Percentiles rank a stretch among this genome's conserved stretches.
Conservation (phyloP, 148 eudicot species). For the Dysphania ambrosioides region DNA sequence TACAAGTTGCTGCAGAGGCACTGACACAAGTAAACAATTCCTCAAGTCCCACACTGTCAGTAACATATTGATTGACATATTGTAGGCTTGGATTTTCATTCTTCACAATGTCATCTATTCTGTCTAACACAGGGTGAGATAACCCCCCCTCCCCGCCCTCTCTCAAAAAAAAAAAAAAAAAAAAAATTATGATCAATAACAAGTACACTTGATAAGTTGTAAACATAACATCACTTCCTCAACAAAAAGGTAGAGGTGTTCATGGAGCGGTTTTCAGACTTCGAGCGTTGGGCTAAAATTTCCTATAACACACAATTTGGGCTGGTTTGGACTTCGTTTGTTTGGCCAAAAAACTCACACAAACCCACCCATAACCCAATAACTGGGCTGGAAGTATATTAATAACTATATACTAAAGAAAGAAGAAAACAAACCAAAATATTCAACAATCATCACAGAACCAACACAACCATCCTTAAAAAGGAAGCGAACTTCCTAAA, state of each 20-base stretch:
- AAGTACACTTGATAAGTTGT: too few species aligned
- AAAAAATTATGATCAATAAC: neutral
- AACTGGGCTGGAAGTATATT: too few species aligned
- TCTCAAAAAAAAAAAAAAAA: neutral
- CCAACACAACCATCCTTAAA: neutral
- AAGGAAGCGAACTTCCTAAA: neutral
- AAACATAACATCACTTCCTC: too few species aligned
- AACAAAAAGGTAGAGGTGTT: neutral
- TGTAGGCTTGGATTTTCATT: too few species aligned
- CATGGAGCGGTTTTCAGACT: neutral
- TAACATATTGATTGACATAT: neutral
- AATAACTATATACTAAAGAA: neutral
- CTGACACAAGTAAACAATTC: slow-evolving; percentile 11
- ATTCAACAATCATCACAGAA: too few species aligned
- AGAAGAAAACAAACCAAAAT: neutral
- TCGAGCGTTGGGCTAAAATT: too few species aligned
- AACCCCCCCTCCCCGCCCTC: too few species aligned
- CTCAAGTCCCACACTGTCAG: slow-evolving; percentile 18
- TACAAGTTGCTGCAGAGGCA: neutral
- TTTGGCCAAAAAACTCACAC: neutral
- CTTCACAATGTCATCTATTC: too few species aligned
- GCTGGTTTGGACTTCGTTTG: neutral
- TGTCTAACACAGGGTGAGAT: too few species aligned
- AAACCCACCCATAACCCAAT: neutral
- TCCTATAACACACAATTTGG: too few species aligned